A percentile compares a stretch with the other conserved stretches of the same genome.
Evolutionary conservation across 768 basidiomycete species (phyloP).

Genomic region (Termitomyces sp.): DNA sequence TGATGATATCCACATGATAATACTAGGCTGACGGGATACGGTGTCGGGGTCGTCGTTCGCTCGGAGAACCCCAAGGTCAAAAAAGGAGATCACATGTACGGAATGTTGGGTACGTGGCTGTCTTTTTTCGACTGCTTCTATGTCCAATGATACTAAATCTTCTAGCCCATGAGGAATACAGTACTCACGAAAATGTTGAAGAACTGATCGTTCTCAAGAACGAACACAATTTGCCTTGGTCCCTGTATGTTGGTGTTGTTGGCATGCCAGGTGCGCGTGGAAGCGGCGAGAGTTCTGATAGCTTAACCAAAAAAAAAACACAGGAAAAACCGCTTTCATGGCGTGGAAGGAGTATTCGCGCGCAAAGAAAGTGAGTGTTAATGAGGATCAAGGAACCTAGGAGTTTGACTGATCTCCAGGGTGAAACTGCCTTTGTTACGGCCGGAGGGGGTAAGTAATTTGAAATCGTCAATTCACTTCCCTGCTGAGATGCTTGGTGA

Average conservation of each 20-base stretch:
- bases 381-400: too few species aligned
- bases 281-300: not conserved
- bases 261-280: constrained; percentile 46
- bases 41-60: constrained; percentile 14
- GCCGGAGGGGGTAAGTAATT: constrained; percentile 27
- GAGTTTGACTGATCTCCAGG: constrained; percentile 3
- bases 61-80: constrained; percentile 16
- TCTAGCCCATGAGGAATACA: constrained; percentile 37
- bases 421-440: constrained; percentile 33
- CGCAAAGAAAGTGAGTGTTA: constrained; percentile 21
- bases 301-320: not conserved
- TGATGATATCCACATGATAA: not conserved
- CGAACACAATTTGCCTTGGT: constrained; percentile 41
- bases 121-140: too few species aligned
- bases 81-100: constrained; percentile 27
- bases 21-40: constrained; percentile 13
- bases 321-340: constrained; percentile 28
- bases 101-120: constrained; percentile 14
- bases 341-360: constrained; percentile 34
- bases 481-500: constrained; percentile 12
- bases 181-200: constrained; percentile 17
- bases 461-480: not conserved
- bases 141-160: too few species aligned
- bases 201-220: constrained; percentile 27
- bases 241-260: constrained; percentile 38